Conservation (phyloP, 768 basidiomycete genomes). For the Leccinum rimulosum region DNA sequence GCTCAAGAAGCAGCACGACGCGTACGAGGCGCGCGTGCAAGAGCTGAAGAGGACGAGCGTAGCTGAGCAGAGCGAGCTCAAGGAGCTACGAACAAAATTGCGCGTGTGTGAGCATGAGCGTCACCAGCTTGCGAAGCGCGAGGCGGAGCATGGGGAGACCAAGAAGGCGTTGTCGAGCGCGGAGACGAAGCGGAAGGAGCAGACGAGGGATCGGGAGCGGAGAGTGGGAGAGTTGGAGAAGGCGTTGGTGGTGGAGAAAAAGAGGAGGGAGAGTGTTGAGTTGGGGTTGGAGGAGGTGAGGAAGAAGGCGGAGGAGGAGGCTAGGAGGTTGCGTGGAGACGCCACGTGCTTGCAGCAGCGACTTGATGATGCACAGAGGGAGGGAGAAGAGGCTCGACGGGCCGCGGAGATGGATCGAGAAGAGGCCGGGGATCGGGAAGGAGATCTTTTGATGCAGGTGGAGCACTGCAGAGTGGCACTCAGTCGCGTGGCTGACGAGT, state of each 20-base stretch:
- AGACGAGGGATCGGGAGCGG: constrained; percentile 51
- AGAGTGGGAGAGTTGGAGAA: constrained; percentile 58
- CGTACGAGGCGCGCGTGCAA: constrained; percentile 56
- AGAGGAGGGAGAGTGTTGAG: constrained; percentile 48
- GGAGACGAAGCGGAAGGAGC: constrained; percentile 54
- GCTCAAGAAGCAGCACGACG: constrained; percentile 59
- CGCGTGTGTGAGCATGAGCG: constrained; percentile 58
- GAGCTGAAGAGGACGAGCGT: constrained; percentile 53
- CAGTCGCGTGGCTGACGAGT: constrained; percentile 49
- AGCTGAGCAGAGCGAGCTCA: constrained; percentile 59
- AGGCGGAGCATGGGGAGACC: constrained; percentile 48
- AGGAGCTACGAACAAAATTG: constrained; percentile 58
- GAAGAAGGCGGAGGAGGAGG: constrained; percentile 42
- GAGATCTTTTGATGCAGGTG: constrained; percentile 47
- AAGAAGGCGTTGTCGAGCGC: constrained; percentile 48
- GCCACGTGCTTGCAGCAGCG: constrained; percentile 35
- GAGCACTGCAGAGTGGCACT: constrained; percentile 49
- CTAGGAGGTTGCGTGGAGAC: constrained; percentile 32
- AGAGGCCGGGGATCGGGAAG: constrained; percentile 39
- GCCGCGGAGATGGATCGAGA: constrained; percentile 33
- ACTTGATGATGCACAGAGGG: constrained; percentile 37
- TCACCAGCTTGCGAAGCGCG: constrained; percentile 48
- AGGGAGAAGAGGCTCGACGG: constrained; percentile 34
- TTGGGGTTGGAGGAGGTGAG: constrained; percentile 41
- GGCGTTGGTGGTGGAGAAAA: constrained; percentile 46